Base-by-base conservation (phyloP, 768 basidiomycete species). In the Exidia glandulosa region DNA sequence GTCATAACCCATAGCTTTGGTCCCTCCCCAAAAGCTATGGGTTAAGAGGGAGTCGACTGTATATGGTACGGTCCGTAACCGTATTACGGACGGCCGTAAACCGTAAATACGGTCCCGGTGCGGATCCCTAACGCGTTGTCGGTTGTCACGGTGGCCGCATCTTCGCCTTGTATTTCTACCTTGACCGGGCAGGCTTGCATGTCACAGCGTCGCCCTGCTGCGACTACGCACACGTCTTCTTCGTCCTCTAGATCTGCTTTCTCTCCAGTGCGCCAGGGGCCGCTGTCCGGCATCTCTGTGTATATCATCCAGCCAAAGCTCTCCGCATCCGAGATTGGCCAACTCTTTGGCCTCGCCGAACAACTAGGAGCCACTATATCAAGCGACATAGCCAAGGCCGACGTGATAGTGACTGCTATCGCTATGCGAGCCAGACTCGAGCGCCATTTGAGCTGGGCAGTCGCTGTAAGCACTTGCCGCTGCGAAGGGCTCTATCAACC, bases 391-490 rank as follows among this genome's bases (percentile, higher is more conserved):
- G 69, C 75, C 16, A 76, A 80, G 12, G 84, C 87, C 3, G 81
- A 90, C 57, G 73, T 90, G 33, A 72, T 91, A 37, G 66, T 92
- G 59, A 88, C 89, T 4, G 78, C 74, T 19, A 75, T 90, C 30
- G 76, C 69, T 33, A 90, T 88, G 82, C 76, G 77, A 64, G 79
- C 79, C 61, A 79, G 90, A 2, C 72, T 91, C 1, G 84, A 88
- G 70, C 75, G 88, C 56, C 88, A 90, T 69, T 57, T 91, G 14
- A 65, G 77, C 32, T 86, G 85, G 85, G 71, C 76, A 2, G 64
- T 83, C 33, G 84, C 86, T 30, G 88, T 27, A 50, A 16, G 36
- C 36, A 19, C 36, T 19, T 45, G 41, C 41, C 16, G 41, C 16
- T 45, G 41, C 41, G 5, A 45, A 45, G n/a, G n/a, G n/a, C n/a